Conservation (phyloP, 2,329 filamentous ascomycete species). For the Ceratocystis albifundus region DNA sequence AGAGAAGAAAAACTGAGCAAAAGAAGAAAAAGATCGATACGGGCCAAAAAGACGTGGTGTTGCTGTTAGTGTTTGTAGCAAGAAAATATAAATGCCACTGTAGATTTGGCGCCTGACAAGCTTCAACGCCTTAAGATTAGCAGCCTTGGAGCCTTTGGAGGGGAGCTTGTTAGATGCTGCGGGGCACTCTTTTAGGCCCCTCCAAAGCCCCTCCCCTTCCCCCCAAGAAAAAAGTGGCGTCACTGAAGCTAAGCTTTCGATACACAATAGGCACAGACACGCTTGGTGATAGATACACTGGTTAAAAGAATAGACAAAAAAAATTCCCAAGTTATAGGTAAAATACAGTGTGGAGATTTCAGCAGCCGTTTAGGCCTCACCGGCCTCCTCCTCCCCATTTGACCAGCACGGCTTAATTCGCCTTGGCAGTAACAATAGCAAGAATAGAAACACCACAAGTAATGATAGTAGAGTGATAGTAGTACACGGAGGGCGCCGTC, state of each 20-base stretch:
- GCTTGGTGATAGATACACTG: background rate
- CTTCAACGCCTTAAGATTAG: too few relatives aligned
- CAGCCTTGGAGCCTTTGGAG: background rate
- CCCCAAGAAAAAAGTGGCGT: constrained; percentile 8
- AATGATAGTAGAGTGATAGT: constrained; percentile 13
- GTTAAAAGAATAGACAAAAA: background rate
- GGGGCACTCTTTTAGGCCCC: background rate
- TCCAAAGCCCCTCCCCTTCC: too few relatives aligned
- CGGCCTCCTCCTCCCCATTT: constrained; percentile 4
- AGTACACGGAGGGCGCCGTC: constrained; percentile 2
- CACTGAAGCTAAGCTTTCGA: background rate
- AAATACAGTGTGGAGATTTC: constrained; percentile 23
- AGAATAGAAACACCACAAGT: constrained; percentile 15
- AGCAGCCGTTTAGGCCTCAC: constrained; percentile 14
- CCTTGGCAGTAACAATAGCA: background rate
- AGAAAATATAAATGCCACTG: background rate
- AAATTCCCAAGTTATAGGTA: constrained; percentile 16
- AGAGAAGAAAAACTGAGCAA: background rate
- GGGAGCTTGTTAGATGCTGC: constrained; percentile 4
- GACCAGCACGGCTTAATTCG: background rate
- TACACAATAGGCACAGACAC: background rate
- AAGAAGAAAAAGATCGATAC: background rate
- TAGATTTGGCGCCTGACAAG: background rate
- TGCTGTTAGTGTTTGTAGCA: too few relatives aligned
- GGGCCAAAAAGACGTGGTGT: background rate